phyloP scores from a whole-genome alignment of 2,329 filamentous ascomycete genomes.

The Colletotrichum lini region DNA sequence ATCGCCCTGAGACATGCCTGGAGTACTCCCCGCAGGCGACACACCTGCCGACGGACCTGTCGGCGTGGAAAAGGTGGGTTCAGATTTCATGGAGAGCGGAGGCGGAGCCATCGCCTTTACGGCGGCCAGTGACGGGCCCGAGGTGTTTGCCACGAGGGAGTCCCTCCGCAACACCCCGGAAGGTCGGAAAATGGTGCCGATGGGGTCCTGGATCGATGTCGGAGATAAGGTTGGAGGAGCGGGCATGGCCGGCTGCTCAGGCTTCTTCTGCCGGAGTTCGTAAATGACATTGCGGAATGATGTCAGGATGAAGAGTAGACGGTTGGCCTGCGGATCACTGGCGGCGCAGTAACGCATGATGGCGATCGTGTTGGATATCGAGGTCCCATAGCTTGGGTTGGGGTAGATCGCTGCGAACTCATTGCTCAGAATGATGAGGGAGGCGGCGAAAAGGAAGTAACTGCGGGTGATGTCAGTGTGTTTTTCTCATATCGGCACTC shows the following conservation, averaged over 20 bases:
- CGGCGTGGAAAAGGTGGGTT: conserved; percentile 29
- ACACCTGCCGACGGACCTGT: conserved; percentile 30
- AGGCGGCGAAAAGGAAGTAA: conserved; percentile 70
- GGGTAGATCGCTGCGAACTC: conserved; percentile 67
- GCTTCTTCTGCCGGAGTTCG: conserved; percentile 33
- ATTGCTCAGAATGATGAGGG: conserved; percentile 69
- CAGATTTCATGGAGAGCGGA: conserved; percentile 38
- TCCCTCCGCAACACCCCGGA: conserved; percentile 36
- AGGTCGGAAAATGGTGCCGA: conserved; percentile 49
- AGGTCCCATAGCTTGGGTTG: conserved; percentile 57
- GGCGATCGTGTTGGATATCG: conserved; percentile 59
- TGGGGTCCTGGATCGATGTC: conserved; percentile 45
- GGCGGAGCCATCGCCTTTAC: conserved; percentile 35
- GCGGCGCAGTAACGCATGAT: conserved; percentile 65
- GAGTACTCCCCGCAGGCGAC: conserved; percentile 41
- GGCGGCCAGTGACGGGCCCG: not conserved
- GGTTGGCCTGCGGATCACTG: conserved; percentile 63
- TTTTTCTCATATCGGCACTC: not conserved
- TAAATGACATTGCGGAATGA: conserved; percentile 62
- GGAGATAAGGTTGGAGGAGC: conserved; percentile 41
- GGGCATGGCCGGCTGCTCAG: conserved; percentile 45
- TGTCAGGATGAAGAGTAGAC: conserved; percentile 65
- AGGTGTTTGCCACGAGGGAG: conserved; percentile 28
- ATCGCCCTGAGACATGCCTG: conserved; percentile 39
- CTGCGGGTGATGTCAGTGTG: conserved; percentile 51